A percentile compares a stretch with the other conserved stretches of the same genome.
phyloP scores from a whole-genome alignment of 1,284 basidiomycete genomes.

The Ganoderma lingzhi region DNA sequence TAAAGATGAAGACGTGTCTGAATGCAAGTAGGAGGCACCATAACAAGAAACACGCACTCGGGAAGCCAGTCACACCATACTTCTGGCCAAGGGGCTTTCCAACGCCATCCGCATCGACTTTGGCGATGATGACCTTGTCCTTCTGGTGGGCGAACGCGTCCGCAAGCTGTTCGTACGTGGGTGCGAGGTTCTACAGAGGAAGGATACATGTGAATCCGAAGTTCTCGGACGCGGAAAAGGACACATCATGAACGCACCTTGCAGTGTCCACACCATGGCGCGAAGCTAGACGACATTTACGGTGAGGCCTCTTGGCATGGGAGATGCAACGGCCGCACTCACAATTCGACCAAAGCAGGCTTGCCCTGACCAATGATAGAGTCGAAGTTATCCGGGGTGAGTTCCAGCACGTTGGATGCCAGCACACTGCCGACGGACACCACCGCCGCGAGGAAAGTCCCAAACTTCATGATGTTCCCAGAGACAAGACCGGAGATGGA shows the following conservation, averaged over 20 bases:
- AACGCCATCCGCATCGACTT: conserved; percentile 91
- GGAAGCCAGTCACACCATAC: conserved; percentile 86
- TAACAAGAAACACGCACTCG: conserved; percentile 65
- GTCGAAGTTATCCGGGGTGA: conserved; percentile 82
- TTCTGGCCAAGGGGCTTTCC: conserved; percentile 78
- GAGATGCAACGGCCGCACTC: conserved; percentile 44
- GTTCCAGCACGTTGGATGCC: conserved; percentile 87
- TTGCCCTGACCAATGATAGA: conserved; percentile 77
- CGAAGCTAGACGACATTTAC: conserved; percentile 59
- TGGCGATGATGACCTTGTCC: conserved; percentile 89
- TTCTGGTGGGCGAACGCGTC: conserved; percentile 83
- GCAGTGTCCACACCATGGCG: conserved; percentile 90
- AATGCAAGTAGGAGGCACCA: background rate
- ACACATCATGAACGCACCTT: conserved; percentile 56
- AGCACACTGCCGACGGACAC: conserved; percentile 60
- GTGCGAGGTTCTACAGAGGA: conserved; percentile 76
- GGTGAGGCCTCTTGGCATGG: background rate
- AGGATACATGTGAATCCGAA: conserved; percentile 3
- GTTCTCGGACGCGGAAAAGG: conserved; percentile 9
- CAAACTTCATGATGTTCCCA: conserved; percentile 43
- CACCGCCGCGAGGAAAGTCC: conserved; percentile 60
- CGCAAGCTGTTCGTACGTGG: conserved; percentile 88
- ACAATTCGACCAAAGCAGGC: conserved; percentile 91
- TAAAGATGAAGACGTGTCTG: conserved; percentile 41
- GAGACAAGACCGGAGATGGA: conserved; percentile 62